Evolutionary conservation across 2,329 filamentous ascomycete genomes (phyloP).

Genomic region (Alternaria conjuncta): DNA sequence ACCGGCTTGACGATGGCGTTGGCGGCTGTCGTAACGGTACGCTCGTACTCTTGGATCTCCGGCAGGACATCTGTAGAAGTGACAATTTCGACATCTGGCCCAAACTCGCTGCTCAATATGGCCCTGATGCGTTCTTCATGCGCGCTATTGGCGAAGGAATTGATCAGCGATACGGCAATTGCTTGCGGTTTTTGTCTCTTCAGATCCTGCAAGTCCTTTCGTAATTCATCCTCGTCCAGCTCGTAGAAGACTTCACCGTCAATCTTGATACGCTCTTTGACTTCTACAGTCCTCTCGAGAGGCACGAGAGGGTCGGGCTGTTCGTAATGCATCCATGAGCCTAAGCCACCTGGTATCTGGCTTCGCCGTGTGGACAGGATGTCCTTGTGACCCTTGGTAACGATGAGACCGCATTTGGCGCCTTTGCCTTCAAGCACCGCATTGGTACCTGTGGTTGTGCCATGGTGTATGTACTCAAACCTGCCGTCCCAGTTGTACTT

Average conservation of each 20-base stretch:
- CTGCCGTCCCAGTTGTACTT: conserved; percentile 52
- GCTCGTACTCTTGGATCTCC: conserved; percentile 58
- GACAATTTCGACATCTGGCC: conserved; percentile 52
- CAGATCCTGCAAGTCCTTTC: conserved; percentile 48
- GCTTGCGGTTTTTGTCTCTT: conserved; percentile 53
- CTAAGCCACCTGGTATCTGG: conserved; percentile 60
- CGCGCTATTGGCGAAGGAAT: conserved; percentile 54
- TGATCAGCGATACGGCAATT: conserved; percentile 56
- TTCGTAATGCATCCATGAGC: conserved; percentile 57
- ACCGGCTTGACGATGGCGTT: conserved; percentile 59
- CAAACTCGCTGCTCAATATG: conserved; percentile 53
- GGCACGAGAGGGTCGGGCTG: conserved; percentile 58
- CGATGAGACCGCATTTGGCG: conserved; percentile 55
- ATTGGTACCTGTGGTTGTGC: conserved; percentile 59
- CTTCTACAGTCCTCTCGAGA: conserved; percentile 56
- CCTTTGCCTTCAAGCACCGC: conserved; percentile 59
- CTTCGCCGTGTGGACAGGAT: conserved; percentile 55
- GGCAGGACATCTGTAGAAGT: conserved; percentile 56
- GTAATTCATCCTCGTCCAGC: conserved; percentile 51
- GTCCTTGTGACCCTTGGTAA: conserved; percentile 59
- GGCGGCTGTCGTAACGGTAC: conserved; percentile 56
- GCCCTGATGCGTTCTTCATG: conserved; percentile 52
- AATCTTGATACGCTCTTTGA: conserved; percentile 54
- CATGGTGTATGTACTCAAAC: conserved; percentile 59
- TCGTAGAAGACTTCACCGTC: conserved; percentile 50